A percentile compares a stretch with the other conserved stretches of the same genome.
phyloP scores from a whole-genome alignment of 352 stramenopile species.

The Pythium scleroteichum region DNA sequence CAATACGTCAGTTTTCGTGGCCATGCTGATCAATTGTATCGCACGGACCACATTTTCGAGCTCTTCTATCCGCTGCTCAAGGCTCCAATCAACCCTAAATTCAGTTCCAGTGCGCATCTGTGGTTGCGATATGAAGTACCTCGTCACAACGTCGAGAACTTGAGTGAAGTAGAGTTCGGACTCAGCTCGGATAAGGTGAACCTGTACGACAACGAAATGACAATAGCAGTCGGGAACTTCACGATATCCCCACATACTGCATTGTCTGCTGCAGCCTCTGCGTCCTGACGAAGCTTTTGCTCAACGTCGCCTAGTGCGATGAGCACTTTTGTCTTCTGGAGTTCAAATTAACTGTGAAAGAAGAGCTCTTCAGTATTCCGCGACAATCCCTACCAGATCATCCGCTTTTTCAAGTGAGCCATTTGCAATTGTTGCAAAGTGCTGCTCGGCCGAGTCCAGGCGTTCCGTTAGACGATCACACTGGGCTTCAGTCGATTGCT shows the following conservation, averaged over 20 bases:
- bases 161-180: conserved; percentile 22
- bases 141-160: conserved; percentile 19
- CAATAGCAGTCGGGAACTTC: not conserved
- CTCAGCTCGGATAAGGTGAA: conserved; percentile 25
- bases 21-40: too few species aligned
- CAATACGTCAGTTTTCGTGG: too few species aligned
- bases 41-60: conserved; percentile 6
- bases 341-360: too few species aligned
- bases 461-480: conserved; percentile 34
- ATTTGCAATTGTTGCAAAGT: conserved; percentile 39
- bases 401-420: conserved; percentile 38
- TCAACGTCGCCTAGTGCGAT: conserved; percentile 41
- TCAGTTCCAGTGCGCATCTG: too few species aligned
- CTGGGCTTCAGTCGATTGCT: conserved; percentile 36
- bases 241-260: conserved; percentile 24
- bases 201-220: conserved; percentile 7
- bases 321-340: conserved; percentile 37
- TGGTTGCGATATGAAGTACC: conserved; percentile 2
- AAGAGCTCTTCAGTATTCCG: not conserved
- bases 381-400: conserved; percentile 38
- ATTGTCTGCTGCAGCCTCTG: conserved; percentile 35
- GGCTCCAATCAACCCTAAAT: too few species aligned
- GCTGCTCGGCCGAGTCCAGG: conserved; percentile 45
- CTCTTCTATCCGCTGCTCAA: conserved; percentile 18
- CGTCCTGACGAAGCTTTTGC: conserved; percentile 39